These are phyloP conservation scores for Escovopsis weberi DNA, from an alignment of 2,329 filamentous ascomycete species.

Conservation along the genomic window DNA sequence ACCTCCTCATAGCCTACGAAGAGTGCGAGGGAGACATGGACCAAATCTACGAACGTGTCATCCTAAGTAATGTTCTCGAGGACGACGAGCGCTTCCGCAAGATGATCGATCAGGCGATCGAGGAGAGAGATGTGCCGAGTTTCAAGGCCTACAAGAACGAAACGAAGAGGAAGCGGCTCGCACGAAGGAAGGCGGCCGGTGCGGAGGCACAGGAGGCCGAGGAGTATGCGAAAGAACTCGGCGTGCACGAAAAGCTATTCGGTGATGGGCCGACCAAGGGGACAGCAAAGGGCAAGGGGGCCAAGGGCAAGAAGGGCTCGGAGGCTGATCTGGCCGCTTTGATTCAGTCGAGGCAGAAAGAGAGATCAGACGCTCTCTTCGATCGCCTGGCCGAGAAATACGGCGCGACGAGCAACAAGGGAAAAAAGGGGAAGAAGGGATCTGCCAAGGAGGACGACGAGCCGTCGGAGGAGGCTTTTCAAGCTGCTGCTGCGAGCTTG, in stretches of 20 bases:
- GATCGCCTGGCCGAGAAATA: conserved; percentile 70
- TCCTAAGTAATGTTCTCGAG: conserved; percentile 69
- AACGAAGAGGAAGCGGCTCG: conserved; percentile 46
- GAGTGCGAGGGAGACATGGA: conserved; percentile 61
- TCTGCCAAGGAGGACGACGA: conserved; percentile 37
- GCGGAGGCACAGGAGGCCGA: conserved; percentile 60
- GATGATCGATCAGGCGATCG: conserved; percentile 73
- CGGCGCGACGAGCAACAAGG: conserved; percentile 25
- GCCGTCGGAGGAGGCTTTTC: conserved; percentile 46
- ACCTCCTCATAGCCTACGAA: conserved; percentile 64
- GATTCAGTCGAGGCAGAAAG: conserved; percentile 57
- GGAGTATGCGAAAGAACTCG: conserved; percentile 59
- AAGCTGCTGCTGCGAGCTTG: conserved; percentile 38
- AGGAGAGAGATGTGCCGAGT: conserved; percentile 46
- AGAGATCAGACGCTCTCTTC: conserved; percentile 47
- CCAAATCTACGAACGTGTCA: conserved; percentile 63
- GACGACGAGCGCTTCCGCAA: conserved; percentile 75
- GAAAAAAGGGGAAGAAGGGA: conserved; percentile 38
- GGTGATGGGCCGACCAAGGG: conserved; percentile 12
- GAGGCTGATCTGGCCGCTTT: conserved; percentile 52
- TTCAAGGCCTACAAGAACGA: conserved; percentile 62
- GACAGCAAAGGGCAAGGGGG: conserved; percentile 26
- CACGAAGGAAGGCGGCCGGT: conserved; percentile 45
- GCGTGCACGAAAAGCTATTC: conserved; percentile 57
- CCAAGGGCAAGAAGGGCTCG: conserved; percentile 27